Conservation (phyloP, 768 basidiomycete species). For the Thelephora ganbajun region DNA sequence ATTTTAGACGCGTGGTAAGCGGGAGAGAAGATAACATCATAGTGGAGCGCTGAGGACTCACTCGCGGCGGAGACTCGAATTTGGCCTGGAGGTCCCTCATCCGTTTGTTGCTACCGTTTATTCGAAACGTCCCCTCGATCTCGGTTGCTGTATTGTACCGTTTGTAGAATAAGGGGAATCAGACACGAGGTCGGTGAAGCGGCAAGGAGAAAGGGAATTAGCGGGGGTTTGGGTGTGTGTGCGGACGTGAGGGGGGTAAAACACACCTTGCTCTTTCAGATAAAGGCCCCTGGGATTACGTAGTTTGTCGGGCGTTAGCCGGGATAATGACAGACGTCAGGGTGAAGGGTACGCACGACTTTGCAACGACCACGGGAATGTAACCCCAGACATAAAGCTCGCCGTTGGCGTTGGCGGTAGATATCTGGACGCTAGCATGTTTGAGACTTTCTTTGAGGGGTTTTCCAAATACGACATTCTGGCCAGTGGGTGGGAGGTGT, state of each 20-base stretch:
- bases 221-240: not conserved
- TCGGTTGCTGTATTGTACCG: conserved; percentile 52
- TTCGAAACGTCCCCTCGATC: conserved; percentile 86
- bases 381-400: conserved; percentile 86
- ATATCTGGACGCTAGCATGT: conserved; percentile 88
- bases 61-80: conserved; percentile 83
- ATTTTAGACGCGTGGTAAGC: not conserved
- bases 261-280: conserved; percentile 83
- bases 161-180: not conserved
- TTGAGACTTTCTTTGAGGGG: conserved; percentile 73
- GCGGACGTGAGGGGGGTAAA: not conserved
- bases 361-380: conserved; percentile 94
- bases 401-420: conserved; percentile 71
- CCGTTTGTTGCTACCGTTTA: conserved; percentile 88
- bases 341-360: conserved; percentile 49
- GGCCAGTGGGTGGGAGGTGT: conserved; percentile 10
- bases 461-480: conserved; percentile 65
- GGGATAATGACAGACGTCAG: not conserved
- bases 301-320: conserved; percentile 5
- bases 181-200: not conserved
- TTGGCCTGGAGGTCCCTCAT: conserved; percentile 90
- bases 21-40: not conserved
- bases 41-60: conserved; percentile 21
- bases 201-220: not conserved
- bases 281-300: conserved; percentile 56